Conservation (phyloP, 305 asterid species). For the Solanum chacoense region DNA sequence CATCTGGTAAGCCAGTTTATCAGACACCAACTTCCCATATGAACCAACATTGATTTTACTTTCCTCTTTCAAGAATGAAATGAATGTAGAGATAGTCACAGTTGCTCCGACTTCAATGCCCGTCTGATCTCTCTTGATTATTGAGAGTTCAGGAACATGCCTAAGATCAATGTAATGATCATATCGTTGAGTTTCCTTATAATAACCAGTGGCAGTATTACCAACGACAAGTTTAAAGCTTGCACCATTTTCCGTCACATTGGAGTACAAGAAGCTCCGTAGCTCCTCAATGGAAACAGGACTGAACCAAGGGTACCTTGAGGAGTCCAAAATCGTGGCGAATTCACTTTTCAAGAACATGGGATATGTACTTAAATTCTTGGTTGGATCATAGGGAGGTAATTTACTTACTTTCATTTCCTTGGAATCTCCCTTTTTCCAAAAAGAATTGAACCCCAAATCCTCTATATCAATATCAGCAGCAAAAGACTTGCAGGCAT, state of each 20-base stretch:
- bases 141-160: conserved; percentile 48
- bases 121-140: conserved; percentile 14
- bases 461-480: conserved; percentile 73
- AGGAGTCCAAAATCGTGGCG: conserved; percentile 24
- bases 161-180: conserved; percentile 52
- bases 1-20: conserved; percentile 50
- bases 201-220: conserved; percentile 59
- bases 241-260: conserved; percentile 10
- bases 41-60: conserved; percentile 5
- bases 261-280: conserved; percentile 25
- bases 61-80: conserved; percentile 32
- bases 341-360: conserved; percentile 18
- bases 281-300: conserved; percentile 55
- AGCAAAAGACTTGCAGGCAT: conserved; percentile 77
- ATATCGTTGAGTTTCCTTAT: conserved; percentile 29
- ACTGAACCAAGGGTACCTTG: conserved; percentile 38
- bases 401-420: conserved; percentile 27
- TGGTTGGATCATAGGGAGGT: conserved; percentile 32
- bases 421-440: conserved; percentile 39
- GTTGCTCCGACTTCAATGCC: conserved; percentile 64
- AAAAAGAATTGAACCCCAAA: conserved; percentile 60
- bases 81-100: conserved; percentile 42
- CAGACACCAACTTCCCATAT: conserved; percentile 20
- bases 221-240: conserved; percentile 50
- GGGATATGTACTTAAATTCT: conserved; percentile 20